Evolutionary conservation across 305 asterid genomes (phyloP).

Genomic region (Fraxinus baroniana): DNA sequence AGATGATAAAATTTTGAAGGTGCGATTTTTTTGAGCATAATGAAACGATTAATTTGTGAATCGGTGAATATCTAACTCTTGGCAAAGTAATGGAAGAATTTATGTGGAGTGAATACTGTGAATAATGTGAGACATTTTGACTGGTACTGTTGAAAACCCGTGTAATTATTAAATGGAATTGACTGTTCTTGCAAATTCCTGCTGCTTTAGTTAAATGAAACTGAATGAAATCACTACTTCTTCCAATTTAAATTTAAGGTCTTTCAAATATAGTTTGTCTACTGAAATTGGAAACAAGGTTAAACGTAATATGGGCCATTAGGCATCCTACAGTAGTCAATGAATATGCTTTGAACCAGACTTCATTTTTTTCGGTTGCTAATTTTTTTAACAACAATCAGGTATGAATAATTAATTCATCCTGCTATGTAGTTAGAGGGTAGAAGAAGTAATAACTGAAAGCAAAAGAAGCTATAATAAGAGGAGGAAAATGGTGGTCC

Average conservation of each 20-base stretch:
- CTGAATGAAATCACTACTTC: neutral
- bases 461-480: neutral
- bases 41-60: neutral
- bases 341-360: neutral
- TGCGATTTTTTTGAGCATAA: neutral
- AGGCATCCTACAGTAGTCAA: neutral
- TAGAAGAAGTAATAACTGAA: neutral
- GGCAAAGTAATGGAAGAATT: neutral
- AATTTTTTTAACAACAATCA: neutral
- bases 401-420: neutral
- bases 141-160: neutral
- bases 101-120: neutral
- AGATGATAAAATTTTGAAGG: neutral
- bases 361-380: neutral
- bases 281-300: neutral
- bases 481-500: constrained; percentile 64
- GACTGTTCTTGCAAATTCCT: neutral
- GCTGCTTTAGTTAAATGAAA: neutral
- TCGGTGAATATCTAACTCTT: neutral
- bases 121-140: neutral
- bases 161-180: neutral
- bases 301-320: neutral
- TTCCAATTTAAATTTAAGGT: neutral
- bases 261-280: neutral
- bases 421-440: neutral